phyloP scores from a whole-genome alignment of 495 filamentous ascomycete species.

The Penicillium robsamsonii region DNA sequence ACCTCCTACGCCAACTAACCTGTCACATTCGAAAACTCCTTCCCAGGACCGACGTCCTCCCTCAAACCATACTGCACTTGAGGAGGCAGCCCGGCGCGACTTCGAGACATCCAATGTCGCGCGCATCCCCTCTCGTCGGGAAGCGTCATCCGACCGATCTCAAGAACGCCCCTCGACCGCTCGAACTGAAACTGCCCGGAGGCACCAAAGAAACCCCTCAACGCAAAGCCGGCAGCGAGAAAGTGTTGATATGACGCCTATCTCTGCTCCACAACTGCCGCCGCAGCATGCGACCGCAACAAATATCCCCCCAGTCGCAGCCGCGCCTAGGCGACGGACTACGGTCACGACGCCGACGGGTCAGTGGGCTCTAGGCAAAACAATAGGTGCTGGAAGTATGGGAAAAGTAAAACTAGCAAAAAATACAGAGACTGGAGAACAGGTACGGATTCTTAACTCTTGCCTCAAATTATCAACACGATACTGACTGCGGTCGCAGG shows the following conservation, averaged over 20 bases:
- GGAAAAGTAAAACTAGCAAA: constrained; percentile 89
- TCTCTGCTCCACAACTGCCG: constrained; percentile 38
- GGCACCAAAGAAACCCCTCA: constrained; percentile 47
- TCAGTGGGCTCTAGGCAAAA: constrained; percentile 92
- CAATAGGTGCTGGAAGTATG: constrained; percentile 97
- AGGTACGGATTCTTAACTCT: constrained; percentile 52
- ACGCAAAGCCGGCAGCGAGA: constrained; percentile 47
- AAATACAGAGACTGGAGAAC: constrained; percentile 75
- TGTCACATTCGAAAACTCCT: constrained; percentile 50
- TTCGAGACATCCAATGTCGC: constrained; percentile 55
- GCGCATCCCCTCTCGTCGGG: constrained; percentile 51
- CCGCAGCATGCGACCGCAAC: constrained; percentile 44
- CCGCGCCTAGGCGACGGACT: constrained; percentile 66
- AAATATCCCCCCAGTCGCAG: constrained; percentile 35
- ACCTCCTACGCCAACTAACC: constrained; percentile 34
- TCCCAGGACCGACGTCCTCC: constrained; percentile 49
- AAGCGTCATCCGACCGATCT: constrained; percentile 51
- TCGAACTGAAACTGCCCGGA: constrained; percentile 49
- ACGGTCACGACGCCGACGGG: constrained; percentile 81
- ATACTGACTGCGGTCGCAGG: constrained; percentile 50
- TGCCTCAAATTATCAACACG: neutral
- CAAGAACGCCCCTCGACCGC: constrained; percentile 48
- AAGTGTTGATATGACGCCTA: constrained; percentile 54
- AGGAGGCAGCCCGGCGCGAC: constrained; percentile 55
- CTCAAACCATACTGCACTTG: constrained; percentile 51